Evolutionary conservation across 2,329 filamentous ascomycete species (phyloP), one percentile per base, ranked within the genome.

Genomic region (Pleochaeta shiraiana): DNA sequence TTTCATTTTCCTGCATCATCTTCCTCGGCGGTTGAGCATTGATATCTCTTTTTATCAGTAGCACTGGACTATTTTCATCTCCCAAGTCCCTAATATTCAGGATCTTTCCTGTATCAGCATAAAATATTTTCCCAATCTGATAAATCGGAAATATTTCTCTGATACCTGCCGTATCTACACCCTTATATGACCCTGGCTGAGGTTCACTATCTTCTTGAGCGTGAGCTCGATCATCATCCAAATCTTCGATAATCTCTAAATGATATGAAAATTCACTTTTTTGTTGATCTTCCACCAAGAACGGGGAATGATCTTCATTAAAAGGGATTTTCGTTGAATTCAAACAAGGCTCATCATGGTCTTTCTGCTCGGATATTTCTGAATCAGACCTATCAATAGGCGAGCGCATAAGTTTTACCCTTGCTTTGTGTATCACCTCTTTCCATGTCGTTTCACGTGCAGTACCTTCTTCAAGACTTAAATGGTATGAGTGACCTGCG

Each of bases 341-440:
- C 0, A n/a, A 57, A 2, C 31, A 19, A 50, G 21, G 21, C 21
- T 47, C 37, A n/a, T 64, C 45, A 34, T 26, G 24, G 24, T 4
- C 37, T 31, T 33, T 33, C 14, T 26, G 28, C 12, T 11, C 34
- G 14, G 4, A 24, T 37, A 24, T 28, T 11, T 34, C 33, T 21
- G 12, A 5, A 50, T 63, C 39, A 37, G 16, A 2, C 4, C 64
- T 59, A 53, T 67, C 39, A 14, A 72, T 64, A 66, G 72, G 71
- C 43, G 70, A 65, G 39, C 72, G 68, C 66, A 73, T 65, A 24
- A 98, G 78, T 65, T 90, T 89, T 14, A 96, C 83, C 45, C 85
- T 83, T 21, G 90, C 88, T 74, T 97, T 98, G 76, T 97, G 91
- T 66, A 96, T 85, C 47, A 95, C 90, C 73, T 98, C 92, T 72